A percentile compares a stretch with the other conserved stretches of the same genome.
phyloP scores from a whole-genome alignment of 1,284 basidiomycete genomes.

The Rhizoctonia solani region DNA sequence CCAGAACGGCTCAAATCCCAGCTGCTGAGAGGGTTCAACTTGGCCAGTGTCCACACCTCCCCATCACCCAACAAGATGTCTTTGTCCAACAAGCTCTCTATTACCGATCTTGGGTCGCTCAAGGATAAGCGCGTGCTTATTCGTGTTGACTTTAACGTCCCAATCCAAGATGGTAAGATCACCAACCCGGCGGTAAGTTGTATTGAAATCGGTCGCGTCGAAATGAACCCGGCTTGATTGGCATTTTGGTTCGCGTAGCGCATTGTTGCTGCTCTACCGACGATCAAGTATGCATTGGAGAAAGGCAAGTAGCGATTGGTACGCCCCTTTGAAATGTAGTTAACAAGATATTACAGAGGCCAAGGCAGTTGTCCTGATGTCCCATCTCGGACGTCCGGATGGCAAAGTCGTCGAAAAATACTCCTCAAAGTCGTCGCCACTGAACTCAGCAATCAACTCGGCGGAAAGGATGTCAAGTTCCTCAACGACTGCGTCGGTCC shows the following conservation, averaged over 20 bases:
- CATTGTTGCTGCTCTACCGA: conserved; percentile 95
- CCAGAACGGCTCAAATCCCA: conserved; percentile 30
- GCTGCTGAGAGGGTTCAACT: no score
- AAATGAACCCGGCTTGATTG: background rate
- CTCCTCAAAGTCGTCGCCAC: conserved; percentile 86
- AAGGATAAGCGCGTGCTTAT: conserved; percentile 91
- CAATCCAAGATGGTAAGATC: conserved; percentile 85
- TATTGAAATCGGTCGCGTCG: conserved; percentile 8
- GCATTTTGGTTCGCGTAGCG: conserved; percentile 67
- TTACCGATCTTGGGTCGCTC: conserved; percentile 85
- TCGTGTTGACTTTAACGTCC: conserved; percentile 99
- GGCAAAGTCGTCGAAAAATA: conserved; percentile 89
- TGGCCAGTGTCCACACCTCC: background rate
- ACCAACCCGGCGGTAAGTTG: conserved; percentile 89
- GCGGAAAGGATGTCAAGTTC: conserved; percentile 73
- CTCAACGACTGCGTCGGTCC: conserved; percentile 85
- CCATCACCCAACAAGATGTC: conserved; percentile 65
- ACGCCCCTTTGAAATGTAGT: background rate
- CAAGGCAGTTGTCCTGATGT: conserved; percentile 90
- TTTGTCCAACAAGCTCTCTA: conserved; percentile 90
- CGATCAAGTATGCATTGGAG: conserved; percentile 92
- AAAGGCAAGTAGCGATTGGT: conserved; percentile 59
- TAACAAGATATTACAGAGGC: conserved; percentile 62
- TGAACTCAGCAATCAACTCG: conserved; percentile 73
- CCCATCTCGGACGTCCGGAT: conserved; percentile 96